Evolutionary conservation across 192 early-diverging fungal genomes (phyloP).

Genomic region (Lunasporangiospora selenospora): DNA sequence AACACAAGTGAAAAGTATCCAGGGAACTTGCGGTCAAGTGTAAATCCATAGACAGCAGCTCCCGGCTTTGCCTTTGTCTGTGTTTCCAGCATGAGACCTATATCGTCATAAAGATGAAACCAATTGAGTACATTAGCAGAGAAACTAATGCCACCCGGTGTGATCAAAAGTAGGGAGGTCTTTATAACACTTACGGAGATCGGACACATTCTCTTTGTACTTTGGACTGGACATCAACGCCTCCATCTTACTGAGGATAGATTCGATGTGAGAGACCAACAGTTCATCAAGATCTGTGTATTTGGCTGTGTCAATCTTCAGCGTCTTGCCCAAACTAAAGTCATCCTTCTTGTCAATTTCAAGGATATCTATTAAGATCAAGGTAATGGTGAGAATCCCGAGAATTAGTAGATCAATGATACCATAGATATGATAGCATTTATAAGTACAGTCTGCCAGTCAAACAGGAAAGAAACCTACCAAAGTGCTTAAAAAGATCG

Average conservation of each 20-base stretch:
- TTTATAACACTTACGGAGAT: constrained; percentile 61
- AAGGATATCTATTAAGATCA: constrained; percentile 61
- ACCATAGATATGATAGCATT: neutral
- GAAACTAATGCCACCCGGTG: no score
- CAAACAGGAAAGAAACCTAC: constrained; percentile 44
- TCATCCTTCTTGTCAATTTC: constrained; percentile 77
- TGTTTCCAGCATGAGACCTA: constrained; percentile 55
- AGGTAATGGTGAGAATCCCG: no score
- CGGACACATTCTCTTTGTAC: constrained; percentile 69
- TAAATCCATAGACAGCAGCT: constrained; percentile 86
- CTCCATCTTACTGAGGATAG: constrained; percentile 75
- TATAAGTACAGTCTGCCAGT: neutral
- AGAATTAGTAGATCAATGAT: neutral
- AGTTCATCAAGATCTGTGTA: constrained; percentile 95
- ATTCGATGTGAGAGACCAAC: constrained; percentile 88
- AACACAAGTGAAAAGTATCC: constrained; percentile 82
- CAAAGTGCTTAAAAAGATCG: constrained; percentile 88
- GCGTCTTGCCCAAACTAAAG: constrained; percentile 68
- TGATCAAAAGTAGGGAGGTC: no score
- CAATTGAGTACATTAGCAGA: no score
- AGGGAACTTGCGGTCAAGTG: constrained; percentile 67
- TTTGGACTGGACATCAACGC: constrained; percentile 77
- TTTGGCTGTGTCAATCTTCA: constrained; percentile 70
- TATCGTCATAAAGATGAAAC: no score
- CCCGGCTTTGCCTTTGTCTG: constrained; percentile 62